Evolutionary conservation across 2,329 filamentous ascomycete species (phyloP).

Genomic region (Colletotrichum nymphaeae): DNA sequence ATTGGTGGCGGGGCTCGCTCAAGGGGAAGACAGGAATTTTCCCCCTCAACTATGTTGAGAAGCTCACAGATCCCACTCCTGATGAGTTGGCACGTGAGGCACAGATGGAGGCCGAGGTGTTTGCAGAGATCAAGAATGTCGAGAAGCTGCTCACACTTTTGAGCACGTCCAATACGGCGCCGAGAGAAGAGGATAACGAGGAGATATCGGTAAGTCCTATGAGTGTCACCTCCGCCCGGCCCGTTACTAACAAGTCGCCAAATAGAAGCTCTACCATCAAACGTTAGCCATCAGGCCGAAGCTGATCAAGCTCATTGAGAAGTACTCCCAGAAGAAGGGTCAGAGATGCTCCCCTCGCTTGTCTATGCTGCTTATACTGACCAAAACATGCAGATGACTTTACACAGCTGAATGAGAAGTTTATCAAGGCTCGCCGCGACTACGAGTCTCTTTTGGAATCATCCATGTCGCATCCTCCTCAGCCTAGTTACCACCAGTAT

Average conservation of each 20-base stretch:
- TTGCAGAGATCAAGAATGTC: slow-evolving; percentile 73
- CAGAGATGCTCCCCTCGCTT: not conserved
- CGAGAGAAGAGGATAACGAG: slow-evolving; percentile 92
- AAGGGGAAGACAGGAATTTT: slow-evolving; percentile 97
- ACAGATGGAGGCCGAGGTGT: slow-evolving; percentile 86
- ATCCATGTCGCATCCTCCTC: slow-evolving; percentile 94
- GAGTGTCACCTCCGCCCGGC: not conserved
- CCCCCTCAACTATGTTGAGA: slow-evolving; percentile 98
- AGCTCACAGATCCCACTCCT: slow-evolving; percentile 91
- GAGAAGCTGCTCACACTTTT: slow-evolving; percentile 84
- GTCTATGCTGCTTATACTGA: not conserved
- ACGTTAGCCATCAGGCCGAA: slow-evolving; percentile 95
- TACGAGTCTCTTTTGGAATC: slow-evolving; percentile 96
- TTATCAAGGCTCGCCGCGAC: slow-evolving; percentile 97
- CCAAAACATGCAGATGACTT: slow-evolving; percentile 81
- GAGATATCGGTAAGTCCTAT: slow-evolving; percentile 82
- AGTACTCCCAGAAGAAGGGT: slow-evolving; percentile 99
- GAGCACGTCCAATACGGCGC: slow-evolving; percentile 84
- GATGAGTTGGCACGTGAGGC: slow-evolving; percentile 96
- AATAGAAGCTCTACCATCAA: slow-evolving; percentile 84
- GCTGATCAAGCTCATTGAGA: slow-evolving; percentile 96
- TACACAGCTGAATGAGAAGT: slow-evolving; percentile 98
- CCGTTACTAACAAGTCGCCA: not conserved
- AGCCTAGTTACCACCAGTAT: slow-evolving; percentile 80
- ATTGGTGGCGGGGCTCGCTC: slow-evolving; percentile 98